Evolutionary conservation across 495 filamentous ascomycete genomes (phyloP), one percentile per base, ranked within the genome.

Genomic region (Pseudoneurospora amorphoporcata): DNA sequence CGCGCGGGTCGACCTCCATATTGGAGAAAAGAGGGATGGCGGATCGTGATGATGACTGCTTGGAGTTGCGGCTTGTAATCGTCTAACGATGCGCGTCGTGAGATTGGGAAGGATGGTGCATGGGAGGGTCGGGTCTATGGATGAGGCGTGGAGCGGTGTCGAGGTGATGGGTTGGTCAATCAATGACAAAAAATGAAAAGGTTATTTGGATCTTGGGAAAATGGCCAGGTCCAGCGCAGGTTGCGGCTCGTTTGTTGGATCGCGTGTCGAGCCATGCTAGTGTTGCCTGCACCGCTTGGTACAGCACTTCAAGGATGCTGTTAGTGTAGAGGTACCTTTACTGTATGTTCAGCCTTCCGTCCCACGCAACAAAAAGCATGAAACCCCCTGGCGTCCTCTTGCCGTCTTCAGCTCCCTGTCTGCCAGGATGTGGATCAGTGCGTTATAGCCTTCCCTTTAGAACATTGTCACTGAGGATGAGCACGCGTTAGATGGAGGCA

Each of bases 1-100:
- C 61, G 53, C 76, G 79, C 68, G 72, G 69, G 69, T 77, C 75
- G 68, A 68, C 53, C 32, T 79, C 79, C 79, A 82, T 82, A 38
- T 41, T 72, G 53, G 14, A 65, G 7, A 37, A 39, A 19, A 23
- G 38, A 68, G 37, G 65, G 39, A 32, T 38, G 71, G 8, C 39
- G 37, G 19, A 19, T 37, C 14, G 53, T 17, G 53, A 65, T 17
- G 32, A 17, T 35, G 53, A 35, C 32, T 65, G 29, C 53, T 65
- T 65, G 53, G 39, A 9, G 53, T 65, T 16, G 14, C 14, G 53
- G 53, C 53, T 65, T 65, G 53, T 37, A 4, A 65, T 37, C 29
- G 29, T 35, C 53, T 65, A 17, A 35, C 53, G 16, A 65, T 65
- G 53, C 53, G 32, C 53, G 53, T 65, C 53, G 53, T 37, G 53